Evolutionary conservation across 768 basidiomycete genomes (phyloP).

Genomic region (Mycena sanguinolenta): DNA sequence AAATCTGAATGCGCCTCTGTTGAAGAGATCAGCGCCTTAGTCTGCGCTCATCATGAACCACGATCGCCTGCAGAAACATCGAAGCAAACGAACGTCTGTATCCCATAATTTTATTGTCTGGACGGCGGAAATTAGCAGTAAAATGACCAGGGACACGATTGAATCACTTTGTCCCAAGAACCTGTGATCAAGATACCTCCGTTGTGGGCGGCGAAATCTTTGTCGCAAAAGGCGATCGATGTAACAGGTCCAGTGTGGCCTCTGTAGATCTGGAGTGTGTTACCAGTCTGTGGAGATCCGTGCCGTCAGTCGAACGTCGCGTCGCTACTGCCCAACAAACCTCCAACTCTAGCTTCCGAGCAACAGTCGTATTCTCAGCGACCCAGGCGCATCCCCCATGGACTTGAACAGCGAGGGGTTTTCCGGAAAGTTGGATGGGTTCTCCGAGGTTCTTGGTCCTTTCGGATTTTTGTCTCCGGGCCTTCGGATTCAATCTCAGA

Average conservation of each 20-base stretch:
- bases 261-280: constrained; percentile 78
- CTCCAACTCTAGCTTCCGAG: constrained; percentile 82
- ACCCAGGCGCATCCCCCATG: constrained; percentile 82
- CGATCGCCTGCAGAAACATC: constrained; percentile 13
- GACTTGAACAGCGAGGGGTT: constrained; percentile 79
- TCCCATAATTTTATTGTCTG: constrained; percentile 94
- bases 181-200: constrained; percentile 81
- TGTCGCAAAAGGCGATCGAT: constrained; percentile 76
- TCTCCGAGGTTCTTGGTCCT: constrained; percentile 79
- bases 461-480: constrained; percentile 80
- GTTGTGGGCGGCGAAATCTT: constrained; percentile 52
- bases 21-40: constrained; percentile 75
- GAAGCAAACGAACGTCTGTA: constrained; percentile 65
- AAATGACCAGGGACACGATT: neutral
- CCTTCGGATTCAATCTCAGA: constrained; percentile 53
- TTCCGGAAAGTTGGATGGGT: constrained; percentile 83
- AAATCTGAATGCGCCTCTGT: constrained; percentile 91
- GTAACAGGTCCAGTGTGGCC: constrained; percentile 95
- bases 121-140: constrained; percentile 15
- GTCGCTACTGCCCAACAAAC: constrained; percentile 53
- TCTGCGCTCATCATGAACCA: constrained; percentile 58
- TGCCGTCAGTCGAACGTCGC: constrained; percentile 14
- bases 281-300: constrained; percentile 73
- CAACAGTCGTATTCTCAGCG: constrained; percentile 86
- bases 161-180: constrained; percentile 89